These are phyloP conservation scores for Penicillium sp. DNA, from an alignment of 2,329 filamentous ascomycete species.

Conservation along the genomic window DNA sequence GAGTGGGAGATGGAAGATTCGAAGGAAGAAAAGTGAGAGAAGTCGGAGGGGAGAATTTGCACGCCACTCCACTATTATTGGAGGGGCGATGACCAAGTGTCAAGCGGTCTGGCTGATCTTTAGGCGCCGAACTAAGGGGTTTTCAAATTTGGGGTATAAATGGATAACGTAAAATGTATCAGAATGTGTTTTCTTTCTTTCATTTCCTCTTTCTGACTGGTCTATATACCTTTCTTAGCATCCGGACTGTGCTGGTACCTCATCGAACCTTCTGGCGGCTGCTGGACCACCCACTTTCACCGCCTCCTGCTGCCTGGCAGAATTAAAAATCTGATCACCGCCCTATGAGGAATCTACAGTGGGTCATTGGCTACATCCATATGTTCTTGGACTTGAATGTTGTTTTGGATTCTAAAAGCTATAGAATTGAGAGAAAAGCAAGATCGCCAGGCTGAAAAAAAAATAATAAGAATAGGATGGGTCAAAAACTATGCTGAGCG, in stretches of 20 bases:
- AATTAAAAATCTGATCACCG: conserved; percentile 17
- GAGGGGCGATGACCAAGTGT: conserved; percentile 29
- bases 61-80: conserved; percentile 37
- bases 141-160: conserved; percentile 5
- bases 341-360: not conserved
- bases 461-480: not conserved
- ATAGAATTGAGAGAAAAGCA: not conserved
- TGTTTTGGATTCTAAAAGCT: not conserved
- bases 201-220: not conserved
- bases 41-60: conserved; percentile 40
- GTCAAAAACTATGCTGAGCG: not conserved
- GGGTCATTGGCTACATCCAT: conserved; percentile 1
- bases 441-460: not conserved
- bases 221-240: conserved; percentile 17
- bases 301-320: conserved; percentile 24
- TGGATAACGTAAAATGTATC: not conserved
- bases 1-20: conserved; percentile 22
- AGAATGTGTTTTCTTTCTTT: not conserved
- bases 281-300: conserved; percentile 29
- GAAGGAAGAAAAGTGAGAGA: conserved; percentile 19
- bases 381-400: not conserved
- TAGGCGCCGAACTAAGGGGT: conserved; percentile 3
- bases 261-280: conserved; percentile 44
- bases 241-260: conserved; percentile 10
- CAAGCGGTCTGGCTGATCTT: conserved; percentile 23